Base-by-base conservation (phyloP, 2,329 filamentous ascomycete species). In the Aspergillus quadrilineatus region DNA sequence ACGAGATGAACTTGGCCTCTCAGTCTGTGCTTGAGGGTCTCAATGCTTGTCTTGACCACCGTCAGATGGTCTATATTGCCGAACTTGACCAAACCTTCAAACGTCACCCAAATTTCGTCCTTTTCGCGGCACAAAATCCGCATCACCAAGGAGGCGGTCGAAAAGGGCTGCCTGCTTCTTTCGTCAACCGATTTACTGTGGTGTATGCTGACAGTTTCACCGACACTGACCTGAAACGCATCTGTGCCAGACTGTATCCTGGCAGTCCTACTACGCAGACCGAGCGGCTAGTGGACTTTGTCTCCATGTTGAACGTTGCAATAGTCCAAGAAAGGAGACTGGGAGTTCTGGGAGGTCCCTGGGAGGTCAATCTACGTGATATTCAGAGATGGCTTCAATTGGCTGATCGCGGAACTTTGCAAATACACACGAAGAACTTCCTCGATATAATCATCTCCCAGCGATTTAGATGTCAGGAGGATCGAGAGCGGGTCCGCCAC, bases 1-100 rank as follows among this genome's bases (percentile, higher is more conserved):
- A 99, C 68, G 94, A 99, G 78, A 99, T 99, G 94, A 99, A 99
- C 67, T 77, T 99, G 61, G 94, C 95, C 1, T 97, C 93, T 0
- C 94, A 99, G 71, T 96, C 93, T 4, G 92, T 99, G 1, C 83
- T 99, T 1, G 94, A 99, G 76, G 95, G 94, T 60, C 79, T 99
- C 32, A 99, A 99, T 65, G 93, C 94, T 22, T 97, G 94, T 77
- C 82, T 99, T 30, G 94, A 99, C 73, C 95, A 99, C 72, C 87
- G 95, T 73, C 93, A 94, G 57, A 90, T 97, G 72, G 90, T 96
- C 0, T 99, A 97, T 69, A 87, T 99, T 57, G 91, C 94, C 0
- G 95, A 99, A 69, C 82, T 99, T 10, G 93, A 97, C 67, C 92
- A 96, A 67, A 92, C 91, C 2, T 99, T 99, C 75, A 88, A 89